A percentile compares a stretch with the other conserved stretches of the same genome.
Evolutionary conservation across 345 rosid species (phyloP).

Genomic region (Psidium guajava): DNA sequence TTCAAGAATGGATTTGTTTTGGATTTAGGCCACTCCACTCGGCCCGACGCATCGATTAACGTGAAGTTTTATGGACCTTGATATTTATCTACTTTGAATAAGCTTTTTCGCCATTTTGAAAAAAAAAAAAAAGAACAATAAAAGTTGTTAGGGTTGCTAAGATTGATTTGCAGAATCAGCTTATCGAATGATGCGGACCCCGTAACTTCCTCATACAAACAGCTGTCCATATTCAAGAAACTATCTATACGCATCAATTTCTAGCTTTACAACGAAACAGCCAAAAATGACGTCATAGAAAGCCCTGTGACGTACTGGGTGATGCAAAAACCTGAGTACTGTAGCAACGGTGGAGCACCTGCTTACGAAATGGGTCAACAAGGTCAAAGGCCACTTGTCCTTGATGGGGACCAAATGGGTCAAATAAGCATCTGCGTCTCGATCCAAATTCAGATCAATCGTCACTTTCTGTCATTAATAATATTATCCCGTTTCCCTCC

Average conservation of each 20-base stretch:
- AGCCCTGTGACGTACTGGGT: background rate
- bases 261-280: background rate
- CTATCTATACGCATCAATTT: background rate
- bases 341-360: background rate
- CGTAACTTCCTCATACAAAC: background rate
- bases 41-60: too few relatives aligned
- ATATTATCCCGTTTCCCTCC: background rate
- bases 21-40: too few relatives aligned
- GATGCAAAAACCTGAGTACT: background rate
- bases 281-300: background rate
- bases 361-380: background rate
- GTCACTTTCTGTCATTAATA: background rate
- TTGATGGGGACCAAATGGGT: background rate
- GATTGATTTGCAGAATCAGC: background rate
- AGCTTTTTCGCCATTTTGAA: background rate
- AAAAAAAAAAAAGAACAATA: background rate
- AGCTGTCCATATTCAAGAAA: background rate
- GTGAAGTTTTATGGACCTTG: too few relatives aligned
- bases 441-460: background rate
- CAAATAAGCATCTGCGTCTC: background rate
- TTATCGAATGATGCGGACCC: background rate
- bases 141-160: background rate
- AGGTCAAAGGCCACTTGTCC: background rate
- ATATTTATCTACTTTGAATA: background rate
- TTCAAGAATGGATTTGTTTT: too few relatives aligned